Evolutionary conservation across 1,284 basidiomycete genomes (phyloP), one percentile per base, ranked within the genome.

Genomic region (Pascua sp.): DNA sequence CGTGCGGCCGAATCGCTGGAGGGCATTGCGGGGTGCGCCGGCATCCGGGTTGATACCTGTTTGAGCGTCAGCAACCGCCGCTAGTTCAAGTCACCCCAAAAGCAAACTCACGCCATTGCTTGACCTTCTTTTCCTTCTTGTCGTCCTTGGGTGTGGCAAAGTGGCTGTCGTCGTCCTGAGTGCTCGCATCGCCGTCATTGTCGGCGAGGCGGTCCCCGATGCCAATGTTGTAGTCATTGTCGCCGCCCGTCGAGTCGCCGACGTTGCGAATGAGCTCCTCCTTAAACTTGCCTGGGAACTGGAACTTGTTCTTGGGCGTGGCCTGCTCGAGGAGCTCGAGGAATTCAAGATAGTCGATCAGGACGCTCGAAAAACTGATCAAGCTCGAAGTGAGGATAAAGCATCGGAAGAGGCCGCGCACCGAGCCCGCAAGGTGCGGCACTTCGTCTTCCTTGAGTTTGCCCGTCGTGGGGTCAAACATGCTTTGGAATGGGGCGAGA

Each of bases 401-500:
- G 57, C 76, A 77, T 32, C 76, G 60, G 64, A 79, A 78, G 1
- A 81, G 71, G 7, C 75, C 76, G 11, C 77, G 69, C 0, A 72
- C 67, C 0, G 68, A 62, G 18, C 62, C 59, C 17, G 67, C 36
- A 41, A 63, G 40, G 38, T 49, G 24, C 11, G 55, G 42, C 18
- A 43, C 51, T 42, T 54, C 8, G 1, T 18, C n/a, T 1, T 44
- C n/a, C 17, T 51, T 51, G n/a, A 60, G 52, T 18, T 61, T 62
- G 15, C 77, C 79, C 0, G 74, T 71, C 5, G 56, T 46, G 0
- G 63, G 48, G 51, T 78, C 76, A 62, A 78, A 80, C 17, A 72
- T 58, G 8, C 60, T 62, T 24, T 72, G 64, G 69, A 82, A 86
- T 0, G 84, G 84, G 45, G 79, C 77, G 3, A 85, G 63, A 0